phyloP scores from a whole-genome alignment of 31 red algal species.

The Pterothamnion heteromorphum region DNA sequence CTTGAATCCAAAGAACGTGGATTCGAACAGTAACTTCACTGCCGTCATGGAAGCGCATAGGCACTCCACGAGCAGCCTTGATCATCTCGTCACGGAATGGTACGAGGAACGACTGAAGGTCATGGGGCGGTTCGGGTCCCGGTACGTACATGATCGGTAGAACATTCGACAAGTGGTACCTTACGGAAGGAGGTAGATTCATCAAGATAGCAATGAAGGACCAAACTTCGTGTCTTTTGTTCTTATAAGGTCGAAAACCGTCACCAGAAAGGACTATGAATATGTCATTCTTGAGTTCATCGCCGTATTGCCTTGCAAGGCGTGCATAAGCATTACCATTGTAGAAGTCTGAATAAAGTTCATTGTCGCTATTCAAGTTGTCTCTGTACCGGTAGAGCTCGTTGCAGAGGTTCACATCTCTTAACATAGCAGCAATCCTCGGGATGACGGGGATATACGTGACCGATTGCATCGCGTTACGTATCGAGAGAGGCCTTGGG shows the following conservation, averaged over 20 bases:
- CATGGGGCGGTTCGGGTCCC: background rate
- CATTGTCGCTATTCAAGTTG: background rate
- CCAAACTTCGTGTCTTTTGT: background rate
- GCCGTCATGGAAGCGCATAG: slow-evolving; percentile 7
- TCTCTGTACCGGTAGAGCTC: background rate
- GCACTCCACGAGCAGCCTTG: background rate
- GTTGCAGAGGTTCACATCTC: background rate
- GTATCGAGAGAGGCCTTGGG: too few relatives aligned
- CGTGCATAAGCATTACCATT: background rate
- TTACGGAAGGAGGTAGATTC: background rate
- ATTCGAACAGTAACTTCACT: background rate
- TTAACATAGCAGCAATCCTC: background rate
- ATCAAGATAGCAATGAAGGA: background rate
- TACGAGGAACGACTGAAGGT: slow-evolving; percentile 32
- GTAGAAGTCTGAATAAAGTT: background rate
- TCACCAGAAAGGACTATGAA: slow-evolving; percentile 32
- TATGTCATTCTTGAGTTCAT: slow-evolving; percentile 4
- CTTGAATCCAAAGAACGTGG: background rate
- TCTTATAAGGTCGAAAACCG: slow-evolving; percentile 33
- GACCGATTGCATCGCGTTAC: too few relatives aligned
- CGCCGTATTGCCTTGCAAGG: background rate
- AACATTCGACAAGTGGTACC: slow-evolving; percentile 4
- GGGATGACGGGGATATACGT: slow-evolving; percentile 19
- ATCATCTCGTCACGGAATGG: slow-evolving; percentile 10
- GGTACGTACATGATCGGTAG: background rate